Evolutionary conservation across 345 rosid genomes (phyloP).

Genomic region (Adansonia digitata): DNA sequence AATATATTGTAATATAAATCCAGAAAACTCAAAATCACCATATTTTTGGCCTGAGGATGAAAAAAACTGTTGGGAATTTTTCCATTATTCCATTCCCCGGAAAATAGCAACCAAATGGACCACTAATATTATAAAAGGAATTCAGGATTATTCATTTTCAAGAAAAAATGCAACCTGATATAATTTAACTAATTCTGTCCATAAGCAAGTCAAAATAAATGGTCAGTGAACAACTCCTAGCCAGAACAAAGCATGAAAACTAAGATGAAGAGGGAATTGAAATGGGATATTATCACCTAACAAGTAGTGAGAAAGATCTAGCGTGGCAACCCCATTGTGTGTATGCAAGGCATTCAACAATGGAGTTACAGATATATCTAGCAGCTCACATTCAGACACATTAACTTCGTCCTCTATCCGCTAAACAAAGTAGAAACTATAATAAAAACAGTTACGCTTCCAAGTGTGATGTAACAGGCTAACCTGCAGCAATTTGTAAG

Average conservation of each 20-base stretch:
- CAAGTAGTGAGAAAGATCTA: constrained; percentile 85
- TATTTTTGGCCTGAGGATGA: constrained; percentile 64
- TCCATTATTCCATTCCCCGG: constrained; percentile 95
- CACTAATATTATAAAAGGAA: constrained; percentile 7
- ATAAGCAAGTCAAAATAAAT: not conserved
- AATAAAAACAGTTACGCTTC: constrained; percentile 8
- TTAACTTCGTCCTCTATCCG: constrained; percentile 90
- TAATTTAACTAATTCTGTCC: not conserved
- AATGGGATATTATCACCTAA: constrained; percentile 49
- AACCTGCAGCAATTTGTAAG: constrained; percentile 11
- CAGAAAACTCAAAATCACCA: constrained; percentile 75
- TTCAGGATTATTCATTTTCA: not conserved
- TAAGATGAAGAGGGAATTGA: not conserved
- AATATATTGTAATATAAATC: constrained; percentile 94
- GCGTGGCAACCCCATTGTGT: constrained; percentile 60
- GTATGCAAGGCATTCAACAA: constrained; percentile 63
- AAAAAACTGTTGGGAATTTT: constrained; percentile 68
- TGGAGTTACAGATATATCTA: constrained; percentile 83
- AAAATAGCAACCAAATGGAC: constrained; percentile 25
- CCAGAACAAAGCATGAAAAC: not conserved
- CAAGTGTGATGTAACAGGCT: not conserved
- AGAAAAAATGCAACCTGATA: not conserved
- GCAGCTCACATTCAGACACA: constrained; percentile 79
- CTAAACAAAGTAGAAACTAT: constrained; percentile 12
- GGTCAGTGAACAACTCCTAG: not conserved